A percentile compares a stretch with the other conserved stretches of the same genome.
Evolutionary conservation across 495 filamentous ascomycete genomes (phyloP).

Genomic region (Pseudevernia furfuracea): DNA sequence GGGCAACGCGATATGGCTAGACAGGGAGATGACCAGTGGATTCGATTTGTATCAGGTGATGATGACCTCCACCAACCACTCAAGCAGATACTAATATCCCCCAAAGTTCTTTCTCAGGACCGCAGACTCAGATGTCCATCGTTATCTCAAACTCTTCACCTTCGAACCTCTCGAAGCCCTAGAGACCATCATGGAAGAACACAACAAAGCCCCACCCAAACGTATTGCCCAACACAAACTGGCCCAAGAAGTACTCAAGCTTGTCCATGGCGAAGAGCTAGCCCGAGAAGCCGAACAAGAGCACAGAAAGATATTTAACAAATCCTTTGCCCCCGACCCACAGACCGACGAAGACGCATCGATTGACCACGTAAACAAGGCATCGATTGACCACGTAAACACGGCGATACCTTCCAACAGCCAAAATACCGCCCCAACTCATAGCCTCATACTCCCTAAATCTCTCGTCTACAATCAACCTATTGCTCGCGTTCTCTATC

Average conservation of each 20-base stretch:
- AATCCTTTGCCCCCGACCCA: background rate
- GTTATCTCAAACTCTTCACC: slow-evolving; percentile 82
- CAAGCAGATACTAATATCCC: slow-evolving; percentile 4
- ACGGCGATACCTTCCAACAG: slow-evolving; percentile 9
- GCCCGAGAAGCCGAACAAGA: slow-evolving; percentile 50
- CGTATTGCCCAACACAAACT: slow-evolving; percentile 74
- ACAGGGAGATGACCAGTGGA: slow-evolving; percentile 64
- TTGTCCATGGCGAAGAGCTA: slow-evolving; percentile 62
- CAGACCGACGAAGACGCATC: background rate
- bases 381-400: slow-evolving; percentile 1
- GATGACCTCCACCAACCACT: background rate
- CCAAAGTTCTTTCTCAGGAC: slow-evolving; percentile 76
- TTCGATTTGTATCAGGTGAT: slow-evolving; percentile 78
- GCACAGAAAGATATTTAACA: slow-evolving; percentile 50
- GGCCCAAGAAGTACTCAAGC: slow-evolving; percentile 67
- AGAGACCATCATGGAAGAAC: slow-evolving; percentile 53
- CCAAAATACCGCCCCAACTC: slow-evolving; percentile 27
- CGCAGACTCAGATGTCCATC: slow-evolving; percentile 68
- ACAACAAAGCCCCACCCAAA: slow-evolving; percentile 55
- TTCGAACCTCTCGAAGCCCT: slow-evolving; percentile 69
- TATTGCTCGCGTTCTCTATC: slow-evolving; percentile 57
- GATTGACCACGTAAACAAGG: background rate
- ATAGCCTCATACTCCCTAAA: slow-evolving; percentile 55
- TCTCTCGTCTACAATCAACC: slow-evolving; percentile 55
- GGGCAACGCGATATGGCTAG: slow-evolving; percentile 92